Evolutionary conservation across 2,329 filamentous ascomycete species (phyloP).

Genomic region (Epichloe typhina): DNA sequence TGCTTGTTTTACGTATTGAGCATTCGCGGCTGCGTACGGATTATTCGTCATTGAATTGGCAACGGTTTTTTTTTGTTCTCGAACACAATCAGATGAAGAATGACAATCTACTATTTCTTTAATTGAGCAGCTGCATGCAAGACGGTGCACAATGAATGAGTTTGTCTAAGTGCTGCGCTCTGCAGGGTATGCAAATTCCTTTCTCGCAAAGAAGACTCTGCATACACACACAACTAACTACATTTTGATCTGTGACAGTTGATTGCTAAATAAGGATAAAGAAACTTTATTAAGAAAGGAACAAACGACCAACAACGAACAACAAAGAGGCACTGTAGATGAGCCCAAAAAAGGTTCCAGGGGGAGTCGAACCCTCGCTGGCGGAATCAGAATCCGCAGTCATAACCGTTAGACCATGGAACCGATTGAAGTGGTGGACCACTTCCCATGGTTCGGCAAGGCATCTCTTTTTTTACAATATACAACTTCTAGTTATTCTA

Average conservation of each 20-base stretch:
- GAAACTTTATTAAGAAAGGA: background rate
- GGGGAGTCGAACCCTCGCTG: slow-evolving; percentile 24
- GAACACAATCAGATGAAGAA: no score
- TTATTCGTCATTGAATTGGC: background rate
- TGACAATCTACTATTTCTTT: no score
- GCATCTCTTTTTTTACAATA: background rate
- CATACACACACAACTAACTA: no score
- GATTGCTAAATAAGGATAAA: no score
- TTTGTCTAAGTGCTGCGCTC: no score
- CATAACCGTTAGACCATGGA: slow-evolving; percentile 25
- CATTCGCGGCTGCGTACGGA: background rate
- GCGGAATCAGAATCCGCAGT: slow-evolving; percentile 25
- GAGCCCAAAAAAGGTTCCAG: slow-evolving; percentile 14
- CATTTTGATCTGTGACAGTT: no score
- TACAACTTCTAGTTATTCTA: background rate
- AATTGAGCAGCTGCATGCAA: no score
- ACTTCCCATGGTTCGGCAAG: slow-evolving; percentile 12
- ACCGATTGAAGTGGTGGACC: slow-evolving; percentile 15
- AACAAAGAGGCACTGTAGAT: no score
- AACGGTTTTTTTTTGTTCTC: background rate
- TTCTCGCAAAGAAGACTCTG: no score
- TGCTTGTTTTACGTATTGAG: background rate
- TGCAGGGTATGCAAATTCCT: no score
- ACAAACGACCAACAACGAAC: background rate
- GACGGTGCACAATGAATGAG: no score